These are phyloP conservation scores for Calophaca sinica DNA, from an alignment of 306 rosid genomes.

Conservation along the genomic window DNA sequence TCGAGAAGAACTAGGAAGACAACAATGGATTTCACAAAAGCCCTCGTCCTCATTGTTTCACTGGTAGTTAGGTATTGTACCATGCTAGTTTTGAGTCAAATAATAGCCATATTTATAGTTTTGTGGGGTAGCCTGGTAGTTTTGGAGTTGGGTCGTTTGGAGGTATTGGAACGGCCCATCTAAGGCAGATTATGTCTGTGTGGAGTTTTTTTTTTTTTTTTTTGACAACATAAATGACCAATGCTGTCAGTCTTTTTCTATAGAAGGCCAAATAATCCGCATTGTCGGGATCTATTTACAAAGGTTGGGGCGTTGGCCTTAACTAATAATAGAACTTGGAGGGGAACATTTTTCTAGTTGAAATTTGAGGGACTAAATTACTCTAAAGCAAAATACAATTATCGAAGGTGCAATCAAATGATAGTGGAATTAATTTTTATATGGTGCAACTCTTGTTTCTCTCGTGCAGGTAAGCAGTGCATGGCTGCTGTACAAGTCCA, in stretches of 20 bases:
- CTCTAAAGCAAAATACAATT: constrained; percentile 2
- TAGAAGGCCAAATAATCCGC: not conserved
- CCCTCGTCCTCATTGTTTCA: too few species aligned
- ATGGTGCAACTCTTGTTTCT: constrained; percentile 34
- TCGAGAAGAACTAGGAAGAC: too few species aligned
- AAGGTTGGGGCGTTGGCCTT: not conserved
- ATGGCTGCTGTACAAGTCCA: constrained; percentile 91
- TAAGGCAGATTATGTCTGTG: not conserved
- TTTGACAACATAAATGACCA: not conserved
- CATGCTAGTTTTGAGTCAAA: too few species aligned
- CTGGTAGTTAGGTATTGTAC: too few species aligned
- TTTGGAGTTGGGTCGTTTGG: constrained; percentile 17
- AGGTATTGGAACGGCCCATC: constrained; percentile 2
- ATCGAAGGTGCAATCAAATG: not conserved
- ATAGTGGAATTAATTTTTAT: constrained; percentile 1
- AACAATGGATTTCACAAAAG: too few species aligned
- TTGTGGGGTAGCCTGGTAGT: not conserved
- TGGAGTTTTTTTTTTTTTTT: not conserved
- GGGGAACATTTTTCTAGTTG: not conserved
- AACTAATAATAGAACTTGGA: constrained; percentile 1
- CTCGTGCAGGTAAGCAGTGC: constrained; percentile 76
- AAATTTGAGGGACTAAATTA: constrained; percentile 22
- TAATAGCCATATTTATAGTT: not conserved
- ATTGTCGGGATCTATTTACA: not conserved
- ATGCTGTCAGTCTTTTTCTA: not conserved